Evolutionary conservation across 2,329 filamentous ascomycete genomes (phyloP), one percentile per base, ranked within the genome.

Genomic region (Periconia digitata): DNA sequence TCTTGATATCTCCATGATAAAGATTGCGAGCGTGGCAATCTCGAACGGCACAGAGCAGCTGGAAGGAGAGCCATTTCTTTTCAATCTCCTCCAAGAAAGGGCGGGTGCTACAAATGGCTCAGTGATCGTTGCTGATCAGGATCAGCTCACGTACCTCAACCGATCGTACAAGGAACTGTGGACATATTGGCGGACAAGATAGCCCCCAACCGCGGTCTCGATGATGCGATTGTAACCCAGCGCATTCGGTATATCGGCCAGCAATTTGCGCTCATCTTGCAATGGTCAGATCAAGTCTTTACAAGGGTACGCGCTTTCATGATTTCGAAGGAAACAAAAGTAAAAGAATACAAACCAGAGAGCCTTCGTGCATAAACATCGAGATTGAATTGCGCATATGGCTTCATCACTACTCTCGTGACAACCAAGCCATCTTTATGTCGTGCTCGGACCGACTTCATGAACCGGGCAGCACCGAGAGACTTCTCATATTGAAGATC

Each of bases 1-100:
- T 94, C 77, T 99, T 99, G 76, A 99, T 97, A 66, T 99, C 95
- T 49, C 94, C 95, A 68, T 99, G 94, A 69, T 92, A 97, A 43
- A 99, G 80, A 62, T 95, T 89, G 40, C 87, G 82, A 22, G 87
- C 80, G 70, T 99, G 94, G 62, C 90, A 96, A 72, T 99, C 95
- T 47, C 92, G 85, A 49, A 99, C 77, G 2, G 90, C 92, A 70
- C 91, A 96, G 10, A 99, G 81, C 2, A 99, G 81, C 74, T 99
- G 94, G 63, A 96, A 99, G 0, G 92, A 89, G 43, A 99, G 82
- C 94, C 94, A 99, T 76, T 95, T 96, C 80, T 96, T 97, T 72
- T 99, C 94, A 56, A 99, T 94, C 57, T 95, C 90, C 72, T 99
- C 95, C 8, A 97, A 78, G 61, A 99, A 99, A 0, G 94, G 95